A percentile compares a stretch with the other conserved stretches of the same genome.
phyloP scores from a whole-genome alignment of 164 flowering plant genomes.

The Magnolia kwangsiensis region DNA sequence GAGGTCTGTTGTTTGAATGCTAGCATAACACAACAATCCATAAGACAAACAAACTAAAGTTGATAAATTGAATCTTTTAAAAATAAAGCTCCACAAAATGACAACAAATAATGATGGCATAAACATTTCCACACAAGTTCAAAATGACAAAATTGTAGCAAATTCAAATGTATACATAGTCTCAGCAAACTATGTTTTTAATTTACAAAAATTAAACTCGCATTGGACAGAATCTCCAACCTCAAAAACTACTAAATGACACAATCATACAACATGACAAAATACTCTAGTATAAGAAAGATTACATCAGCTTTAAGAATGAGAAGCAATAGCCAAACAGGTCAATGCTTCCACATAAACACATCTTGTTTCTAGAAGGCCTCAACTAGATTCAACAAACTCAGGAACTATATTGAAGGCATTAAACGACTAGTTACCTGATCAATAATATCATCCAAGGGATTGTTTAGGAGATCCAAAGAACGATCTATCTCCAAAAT shows the following conservation, averaged over 20 bases:
- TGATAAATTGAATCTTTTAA: no score
- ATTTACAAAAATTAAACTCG: background rate
- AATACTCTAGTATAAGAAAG: no score
- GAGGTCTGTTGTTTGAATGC: no score
- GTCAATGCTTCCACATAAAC: background rate
- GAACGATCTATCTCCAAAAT: constrained; percentile 80
- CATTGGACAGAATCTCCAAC: no score
- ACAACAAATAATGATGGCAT: no score
- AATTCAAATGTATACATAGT: background rate
- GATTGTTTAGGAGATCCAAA: constrained; percentile 91
- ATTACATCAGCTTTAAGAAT: background rate
- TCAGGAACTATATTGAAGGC: background rate
- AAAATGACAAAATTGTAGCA: background rate
- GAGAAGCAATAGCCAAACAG: background rate
- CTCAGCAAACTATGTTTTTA: background rate
- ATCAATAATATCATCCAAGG: constrained; percentile 92
- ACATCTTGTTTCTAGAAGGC: background rate
- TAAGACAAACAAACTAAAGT: no score
- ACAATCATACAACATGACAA: no score
- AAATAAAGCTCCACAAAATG: no score
- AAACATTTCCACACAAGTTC: background rate
- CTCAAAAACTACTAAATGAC: no score
- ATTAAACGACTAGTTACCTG: constrained; percentile 44
- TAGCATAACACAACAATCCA: no score
- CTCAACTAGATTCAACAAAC: background rate